A percentile compares a stretch with the other conserved stretches of the same genome.
phyloP scores from a whole-genome alignment of 805 yeast species.

The Schwanniomyces yamadae region DNA sequence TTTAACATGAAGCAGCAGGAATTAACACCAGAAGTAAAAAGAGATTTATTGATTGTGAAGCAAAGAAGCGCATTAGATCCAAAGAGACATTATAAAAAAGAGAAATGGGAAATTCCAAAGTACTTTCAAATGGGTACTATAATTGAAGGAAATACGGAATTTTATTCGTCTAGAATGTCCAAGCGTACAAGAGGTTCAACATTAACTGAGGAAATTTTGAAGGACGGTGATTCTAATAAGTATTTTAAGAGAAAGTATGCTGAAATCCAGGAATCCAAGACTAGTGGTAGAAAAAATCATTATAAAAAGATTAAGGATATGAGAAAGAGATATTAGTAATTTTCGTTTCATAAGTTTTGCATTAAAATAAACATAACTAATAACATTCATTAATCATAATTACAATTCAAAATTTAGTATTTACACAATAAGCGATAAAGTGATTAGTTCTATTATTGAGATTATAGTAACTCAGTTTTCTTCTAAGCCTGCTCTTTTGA shows the following conservation, averaged over 20 bases:
- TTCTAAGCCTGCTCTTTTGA: constrained; percentile 46
- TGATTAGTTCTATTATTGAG: not conserved
- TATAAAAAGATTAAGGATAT: constrained; percentile 61
- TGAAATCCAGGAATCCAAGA: constrained; percentile 68
- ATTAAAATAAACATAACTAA: constrained; percentile 1
- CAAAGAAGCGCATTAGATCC: constrained; percentile 93
- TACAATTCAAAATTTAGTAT: not conserved
- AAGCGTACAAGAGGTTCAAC: constrained; percentile 74
- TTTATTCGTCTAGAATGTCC: constrained; percentile 62
- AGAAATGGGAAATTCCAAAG: constrained; percentile 73
- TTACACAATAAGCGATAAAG: not conserved
- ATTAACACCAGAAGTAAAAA: constrained; percentile 64
- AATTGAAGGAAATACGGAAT: constrained; percentile 78
- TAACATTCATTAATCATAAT: not conserved
- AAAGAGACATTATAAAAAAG: constrained; percentile 90
- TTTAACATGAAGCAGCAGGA: constrained; percentile 77
- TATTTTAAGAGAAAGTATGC: constrained; percentile 83
- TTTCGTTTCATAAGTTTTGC: not conserved
- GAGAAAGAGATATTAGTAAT: constrained; percentile 49
- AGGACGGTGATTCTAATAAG: constrained; percentile 63
- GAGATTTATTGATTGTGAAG: constrained; percentile 76
- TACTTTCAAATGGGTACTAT: constrained; percentile 88
- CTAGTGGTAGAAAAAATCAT: constrained; percentile 65
- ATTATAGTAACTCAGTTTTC: constrained; percentile 13
- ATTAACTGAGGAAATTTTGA: constrained; percentile 77